Base-by-base conservation (phyloP, 1,284 basidiomycete species). In the Athelia sp. region DNA sequence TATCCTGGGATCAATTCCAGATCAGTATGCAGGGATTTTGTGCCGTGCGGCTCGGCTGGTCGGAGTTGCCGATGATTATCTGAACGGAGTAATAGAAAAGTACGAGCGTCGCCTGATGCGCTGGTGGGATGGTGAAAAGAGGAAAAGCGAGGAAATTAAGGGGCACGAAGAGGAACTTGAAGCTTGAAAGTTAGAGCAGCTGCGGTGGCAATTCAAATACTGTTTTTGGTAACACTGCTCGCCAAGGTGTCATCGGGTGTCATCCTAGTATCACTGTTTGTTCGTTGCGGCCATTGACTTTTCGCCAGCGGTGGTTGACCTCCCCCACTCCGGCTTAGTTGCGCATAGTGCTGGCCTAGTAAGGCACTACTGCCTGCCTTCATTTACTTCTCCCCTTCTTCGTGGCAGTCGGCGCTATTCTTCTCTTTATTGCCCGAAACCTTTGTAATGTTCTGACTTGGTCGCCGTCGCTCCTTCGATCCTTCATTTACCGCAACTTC, bases 41-140 rank as follows among this genome's bases (percentile, higher is more conserved):
- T 60, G 61, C 26, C 72, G 74, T 19, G 79, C 71, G 0, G 77
- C 75, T 8, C 50, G 56, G 35, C 81, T 80, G 74, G 63, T 72
- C 4, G 82, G 84, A 1, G 72, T 84, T 2, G 63, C 64, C 1
- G 67, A 64, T 17, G 74, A 77, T 31, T 71, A 76, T 55, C 44
- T 90, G 45, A 62, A 68, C 3, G 65, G 60, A 19, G 74, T 84
- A 21, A 68, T 86, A 19, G 81, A 82, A 61, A 64, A 66, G 48
- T 83, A 78, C 52, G 87, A 90, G 64, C 67, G 77, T 49, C 69
- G 85, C 45, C 51, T 88, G 26, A 56, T 70, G 54, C 66, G 74
- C 50, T 77, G 79, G 75, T 74, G 73, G 73, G 64, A 68, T 43
- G 55, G 50, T 15, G 53, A 59, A 54, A 62, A 55, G 48, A 51